A percentile compares a stretch with the other conserved stretches of the same genome.
These are phyloP conservation scores for Podaxis sp. DNA, from an alignment of 768 basidiomycete species.

Conservation along the genomic window DNA sequence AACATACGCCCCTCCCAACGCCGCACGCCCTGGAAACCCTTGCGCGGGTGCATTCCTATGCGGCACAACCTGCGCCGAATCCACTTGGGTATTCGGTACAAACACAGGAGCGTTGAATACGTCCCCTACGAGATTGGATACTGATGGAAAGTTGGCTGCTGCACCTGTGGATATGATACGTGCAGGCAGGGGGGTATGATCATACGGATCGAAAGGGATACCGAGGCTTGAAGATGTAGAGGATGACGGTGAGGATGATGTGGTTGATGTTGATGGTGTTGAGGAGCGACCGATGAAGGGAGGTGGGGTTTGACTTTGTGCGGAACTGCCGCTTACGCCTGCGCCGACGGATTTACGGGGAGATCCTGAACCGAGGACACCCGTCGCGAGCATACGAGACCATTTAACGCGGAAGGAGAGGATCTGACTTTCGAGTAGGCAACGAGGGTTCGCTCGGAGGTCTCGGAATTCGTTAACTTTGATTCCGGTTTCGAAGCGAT, in stretches of 20 bases:
- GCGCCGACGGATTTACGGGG: slow-evolving; percentile 26
- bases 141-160: slow-evolving; percentile 81
- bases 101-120: slow-evolving; percentile 82
- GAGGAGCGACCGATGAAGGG: slow-evolving; percentile 28
- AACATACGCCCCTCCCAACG: slow-evolving; percentile 74
- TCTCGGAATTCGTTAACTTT: slow-evolving; percentile 89
- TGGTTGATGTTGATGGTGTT: background rate
- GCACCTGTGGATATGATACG: slow-evolving; percentile 75
- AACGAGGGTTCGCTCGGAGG: slow-evolving; percentile 84
- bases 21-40: slow-evolving; percentile 68
- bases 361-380: slow-evolving; percentile 51
- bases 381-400: slow-evolving; percentile 70
- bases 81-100: slow-evolving; percentile 73
- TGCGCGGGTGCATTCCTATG: slow-evolving; percentile 74
- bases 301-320: slow-evolving; percentile 31
- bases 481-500: slow-evolving; percentile 84
- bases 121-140: slow-evolving; percentile 78
- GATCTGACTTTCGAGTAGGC: slow-evolving; percentile 79
- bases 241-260: background rate
- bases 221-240: slow-evolving; percentile 46
- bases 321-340: background rate
- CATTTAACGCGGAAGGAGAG: slow-evolving; percentile 82
- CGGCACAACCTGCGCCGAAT: slow-evolving; percentile 68
- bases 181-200: slow-evolving; percentile 60
- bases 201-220: slow-evolving; percentile 78